Base-by-base conservation (phyloP, 148 eudicot species). In the Talinum fruticosum region DNA sequence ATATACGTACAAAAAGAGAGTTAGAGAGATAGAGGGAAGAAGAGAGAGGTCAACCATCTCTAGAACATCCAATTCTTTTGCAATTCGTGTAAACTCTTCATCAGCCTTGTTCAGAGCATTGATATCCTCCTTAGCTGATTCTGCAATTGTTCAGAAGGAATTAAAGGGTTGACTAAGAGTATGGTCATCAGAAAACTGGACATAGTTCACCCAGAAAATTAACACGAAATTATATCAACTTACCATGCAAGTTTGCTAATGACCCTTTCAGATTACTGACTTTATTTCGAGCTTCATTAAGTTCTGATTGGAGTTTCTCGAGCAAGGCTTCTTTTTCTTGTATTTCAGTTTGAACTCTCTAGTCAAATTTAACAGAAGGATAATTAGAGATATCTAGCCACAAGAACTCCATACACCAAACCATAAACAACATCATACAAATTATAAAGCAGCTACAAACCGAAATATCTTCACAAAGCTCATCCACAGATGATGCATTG, bases 171-270 rank as follows among this genome's bases (percentile, higher is more conserved):
- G 30, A 33, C 18, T 71, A 61, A 61, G 33, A 26, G 77, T 71
- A 59, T 62, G 61, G 28, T 34, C 15, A 69, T 68, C 35, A 75
- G 44, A 41, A 44, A 67, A 37, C 3, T 29, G 35, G 51, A 47
- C n/a, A 62, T 49, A 30, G 15, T 41, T 65, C 61, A 57, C 65
- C 35, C 65, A 30, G 64, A 64, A 70, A 36, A 21, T 45, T 12
- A 35, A 35, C 77, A 53, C 36, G 74, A 67, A 79, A 30, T 66
- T 34, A 26, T 23, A 77, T 49, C 53, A 69, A 19, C 88, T 62
- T 89, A 96, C 99, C 97, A 82, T 86, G 87, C 74, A 96, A 86
- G 69, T 85, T 83, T 51, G 83, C 84, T 44, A 91, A 85, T 66
- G 89, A 87, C 34, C 71, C 82, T 85, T 87, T 90, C 33, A 88